Conservation (phyloP, 768 basidiomycete species). For the Mycena indigotica region DNA sequence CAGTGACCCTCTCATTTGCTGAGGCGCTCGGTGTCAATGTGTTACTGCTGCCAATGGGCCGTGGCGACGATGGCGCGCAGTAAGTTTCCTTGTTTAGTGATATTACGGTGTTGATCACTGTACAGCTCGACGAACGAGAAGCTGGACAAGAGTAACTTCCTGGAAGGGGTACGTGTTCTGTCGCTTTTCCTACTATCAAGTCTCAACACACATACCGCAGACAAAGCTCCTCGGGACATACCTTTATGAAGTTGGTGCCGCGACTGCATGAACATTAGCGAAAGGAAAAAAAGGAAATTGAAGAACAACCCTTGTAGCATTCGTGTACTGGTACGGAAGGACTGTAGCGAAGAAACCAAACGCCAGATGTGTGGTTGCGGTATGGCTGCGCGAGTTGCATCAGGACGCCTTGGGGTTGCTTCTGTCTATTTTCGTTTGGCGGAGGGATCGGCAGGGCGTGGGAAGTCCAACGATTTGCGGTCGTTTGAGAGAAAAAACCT, state of each 20-base stretch:
- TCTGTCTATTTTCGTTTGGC: no score
- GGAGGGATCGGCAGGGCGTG: no score
- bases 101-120: neutral
- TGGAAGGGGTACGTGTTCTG: slow-evolving; percentile 67
- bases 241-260: slow-evolving; percentile 65
- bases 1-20: slow-evolving; percentile 91
- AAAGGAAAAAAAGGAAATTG: neutral
- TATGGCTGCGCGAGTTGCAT: no score
- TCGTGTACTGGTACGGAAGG: neutral
- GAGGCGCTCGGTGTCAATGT: slow-evolving; percentile 87
- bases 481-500: no score
- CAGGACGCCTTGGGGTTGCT: no score
- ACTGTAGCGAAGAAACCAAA: neutral
- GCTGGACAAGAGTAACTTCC: slow-evolving; percentile 86
- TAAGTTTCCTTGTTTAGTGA: slow-evolving; percentile 39
- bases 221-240: slow-evolving; percentile 81
- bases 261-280: neutral
- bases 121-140: slow-evolving; percentile 92
- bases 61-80: slow-evolving; percentile 95
- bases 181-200: neutral
- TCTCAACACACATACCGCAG: slow-evolving; percentile 31
- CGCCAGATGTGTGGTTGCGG: no score
- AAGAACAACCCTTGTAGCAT: neutral
- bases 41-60: slow-evolving; percentile 86
- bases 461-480: no score